These are phyloP conservation scores for Caryopteris hybrid DNA, from an alignment of 305 asterid species.

Conservation along the genomic window DNA sequence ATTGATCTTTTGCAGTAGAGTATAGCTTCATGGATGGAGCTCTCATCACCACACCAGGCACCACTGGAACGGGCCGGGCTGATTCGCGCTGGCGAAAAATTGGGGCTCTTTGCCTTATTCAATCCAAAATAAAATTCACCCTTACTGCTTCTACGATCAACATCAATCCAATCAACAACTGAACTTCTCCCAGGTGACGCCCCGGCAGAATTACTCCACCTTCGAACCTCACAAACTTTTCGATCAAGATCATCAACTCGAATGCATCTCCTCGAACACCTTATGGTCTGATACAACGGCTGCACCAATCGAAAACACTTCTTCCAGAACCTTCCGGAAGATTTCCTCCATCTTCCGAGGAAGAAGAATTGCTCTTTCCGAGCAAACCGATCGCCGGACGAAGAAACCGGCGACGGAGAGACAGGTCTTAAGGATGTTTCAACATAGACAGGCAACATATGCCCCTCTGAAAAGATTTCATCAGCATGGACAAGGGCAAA, in stretches of 20 bases:
- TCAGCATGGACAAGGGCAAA: conserved; percentile 46
- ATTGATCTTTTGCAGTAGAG: conserved; percentile 76
- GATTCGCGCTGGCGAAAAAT: conserved; percentile 24
- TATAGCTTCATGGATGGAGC: conserved; percentile 68
- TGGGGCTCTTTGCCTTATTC: conserved; percentile 30
- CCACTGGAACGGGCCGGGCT: conserved; percentile 28
- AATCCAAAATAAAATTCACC: neutral
- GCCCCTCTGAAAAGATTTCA: conserved; percentile 60
- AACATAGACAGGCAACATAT: conserved; percentile 42
- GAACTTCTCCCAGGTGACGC: conserved; percentile 33
- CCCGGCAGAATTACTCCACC: conserved; percentile 28
- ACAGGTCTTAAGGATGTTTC: conserved; percentile 19
- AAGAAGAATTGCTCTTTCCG: neutral
- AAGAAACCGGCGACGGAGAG: conserved; percentile 32
- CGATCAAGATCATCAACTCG: conserved; percentile 53
- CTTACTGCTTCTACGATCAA: neutral
- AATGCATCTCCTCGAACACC: conserved; percentile 35
- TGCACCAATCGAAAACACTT: conserved; percentile 36
- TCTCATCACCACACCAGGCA: conserved; percentile 42
- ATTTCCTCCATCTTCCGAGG: conserved; percentile 37
- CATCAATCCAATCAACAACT: too few species aligned
- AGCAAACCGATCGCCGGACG: neutral
- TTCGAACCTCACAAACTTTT: conserved; percentile 41
- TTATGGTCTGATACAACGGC: conserved; percentile 24
- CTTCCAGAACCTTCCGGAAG: conserved; percentile 25